Percentiles rank a stretch among this genome's conserved stretches.
phyloP scores from a whole-genome alignment of 441 rosid genomes.

The Aleurites moluccanus region DNA sequence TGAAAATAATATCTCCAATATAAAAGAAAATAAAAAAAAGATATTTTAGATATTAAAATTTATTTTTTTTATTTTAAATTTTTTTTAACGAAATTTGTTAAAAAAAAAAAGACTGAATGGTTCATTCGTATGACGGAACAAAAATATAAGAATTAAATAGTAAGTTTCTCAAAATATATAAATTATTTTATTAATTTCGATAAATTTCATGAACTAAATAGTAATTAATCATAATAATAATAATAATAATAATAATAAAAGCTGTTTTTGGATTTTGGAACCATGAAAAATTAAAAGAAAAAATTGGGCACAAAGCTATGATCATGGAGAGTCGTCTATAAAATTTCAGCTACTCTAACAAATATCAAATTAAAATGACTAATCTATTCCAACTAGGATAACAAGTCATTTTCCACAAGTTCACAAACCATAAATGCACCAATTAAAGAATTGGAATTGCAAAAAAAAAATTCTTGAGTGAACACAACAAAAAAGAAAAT shows the following conservation, averaged over 20 bases:
- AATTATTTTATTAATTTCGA: no score
- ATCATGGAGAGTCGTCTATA: background rate
- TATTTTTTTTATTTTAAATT: no score
- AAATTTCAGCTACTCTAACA: background rate
- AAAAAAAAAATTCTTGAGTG: background rate
- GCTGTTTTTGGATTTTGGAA: background rate
- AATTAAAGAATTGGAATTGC: background rate
- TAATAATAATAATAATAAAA: background rate
- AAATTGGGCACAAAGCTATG: background rate
- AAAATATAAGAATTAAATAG: no score
- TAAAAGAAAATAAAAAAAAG: no score
- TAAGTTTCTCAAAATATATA: no score
- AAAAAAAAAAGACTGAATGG: no score
- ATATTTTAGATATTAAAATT: no score
- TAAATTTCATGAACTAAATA: no score
- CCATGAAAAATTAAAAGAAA: background rate
- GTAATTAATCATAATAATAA: no score
- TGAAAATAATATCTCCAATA: no score
- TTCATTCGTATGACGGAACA: no score
- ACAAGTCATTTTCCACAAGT: conserved; percentile 6
- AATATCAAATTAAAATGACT: background rate
- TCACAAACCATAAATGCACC: background rate
- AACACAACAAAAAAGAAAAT: background rate
- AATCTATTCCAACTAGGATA: background rate
- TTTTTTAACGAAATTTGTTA: no score